Conservation (phyloP, 805 yeast species). For the Nakazawaea ernobii region DNA sequence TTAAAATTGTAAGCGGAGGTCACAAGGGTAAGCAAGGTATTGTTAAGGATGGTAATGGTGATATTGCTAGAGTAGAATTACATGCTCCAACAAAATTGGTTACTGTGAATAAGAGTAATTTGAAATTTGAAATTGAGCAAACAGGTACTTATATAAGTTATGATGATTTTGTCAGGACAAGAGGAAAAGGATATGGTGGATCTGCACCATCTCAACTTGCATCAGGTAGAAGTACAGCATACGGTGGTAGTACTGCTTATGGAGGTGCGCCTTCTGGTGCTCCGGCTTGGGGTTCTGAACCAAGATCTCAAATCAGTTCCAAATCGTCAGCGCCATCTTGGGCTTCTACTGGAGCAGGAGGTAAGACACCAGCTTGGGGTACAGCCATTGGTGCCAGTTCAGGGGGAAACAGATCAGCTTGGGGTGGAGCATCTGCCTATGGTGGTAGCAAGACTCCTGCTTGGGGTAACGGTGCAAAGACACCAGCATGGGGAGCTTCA, state of each 20-base stretch:
- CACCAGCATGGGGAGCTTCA: slow-evolving; percentile 35
- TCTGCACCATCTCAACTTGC: slow-evolving; percentile 13
- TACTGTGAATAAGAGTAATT: slow-evolving; percentile 72
- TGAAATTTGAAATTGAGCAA: slow-evolving; percentile 63
- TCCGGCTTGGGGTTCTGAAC: slow-evolving; percentile 43
- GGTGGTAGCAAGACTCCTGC: slow-evolving; percentile 43
- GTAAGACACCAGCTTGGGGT: slow-evolving; percentile 50
- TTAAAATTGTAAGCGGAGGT: slow-evolving; percentile 83
- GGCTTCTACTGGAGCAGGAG: slow-evolving; percentile 28
- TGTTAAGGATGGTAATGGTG: slow-evolving; percentile 89
- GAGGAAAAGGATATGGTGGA: slow-evolving; percentile 18
- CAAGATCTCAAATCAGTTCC: slow-evolving; percentile 12
- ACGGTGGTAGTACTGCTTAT: slow-evolving; percentile 18
- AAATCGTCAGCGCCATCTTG: slow-evolving; percentile 36
- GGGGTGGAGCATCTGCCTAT: slow-evolving; percentile 40
- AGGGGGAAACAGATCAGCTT: slow-evolving; percentile 44
- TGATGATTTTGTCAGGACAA: slow-evolving; percentile 65
- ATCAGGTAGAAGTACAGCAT: slow-evolving; percentile 17
- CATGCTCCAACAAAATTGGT: slow-evolving; percentile 89
- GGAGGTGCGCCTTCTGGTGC: slow-evolving; percentile 29
- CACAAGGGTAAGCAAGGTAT: slow-evolving; percentile 94
- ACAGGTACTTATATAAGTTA: slow-evolving; percentile 70
- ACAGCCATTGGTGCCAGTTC: slow-evolving; percentile 21
- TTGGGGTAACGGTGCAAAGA: slow-evolving; percentile 37
- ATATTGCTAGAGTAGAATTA: slow-evolving; percentile 84